Conservation (phyloP, 2,329 filamentous ascomycete genomes). For the Fusarium newnesense region DNA sequence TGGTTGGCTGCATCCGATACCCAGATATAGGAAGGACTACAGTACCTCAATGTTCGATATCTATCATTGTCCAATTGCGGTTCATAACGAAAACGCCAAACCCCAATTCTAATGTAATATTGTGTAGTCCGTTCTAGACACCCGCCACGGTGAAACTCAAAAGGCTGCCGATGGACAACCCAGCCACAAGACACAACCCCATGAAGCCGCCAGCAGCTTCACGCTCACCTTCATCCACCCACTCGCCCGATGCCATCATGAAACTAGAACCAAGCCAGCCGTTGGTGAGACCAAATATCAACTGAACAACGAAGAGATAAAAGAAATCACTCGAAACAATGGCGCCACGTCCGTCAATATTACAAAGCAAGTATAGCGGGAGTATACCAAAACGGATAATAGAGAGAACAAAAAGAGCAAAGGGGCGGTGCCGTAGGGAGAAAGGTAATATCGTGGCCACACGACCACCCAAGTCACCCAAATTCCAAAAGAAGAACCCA, state of each 20-base stretch:
- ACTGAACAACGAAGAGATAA: conserved; percentile 85
- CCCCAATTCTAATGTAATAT: conserved; percentile 17
- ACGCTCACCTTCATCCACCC: conserved; percentile 83
- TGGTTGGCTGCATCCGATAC: conserved; percentile 31
- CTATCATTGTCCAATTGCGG: conserved; percentile 20
- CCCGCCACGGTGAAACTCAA: conserved; percentile 81
- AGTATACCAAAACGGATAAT: conserved; percentile 76
- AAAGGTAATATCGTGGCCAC: conserved; percentile 69
- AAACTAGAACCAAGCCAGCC: conserved; percentile 87
- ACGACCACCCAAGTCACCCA: conserved; percentile 84
- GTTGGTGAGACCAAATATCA: conserved; percentile 85
- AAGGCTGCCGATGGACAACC: conserved; percentile 85
- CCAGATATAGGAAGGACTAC: conserved; percentile 5
- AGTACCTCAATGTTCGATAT: conserved; percentile 18
- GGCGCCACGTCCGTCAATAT: conserved; percentile 81
- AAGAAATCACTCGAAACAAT: conserved; percentile 83
- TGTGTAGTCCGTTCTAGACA: conserved; percentile 47
- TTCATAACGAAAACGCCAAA: conserved; percentile 17
- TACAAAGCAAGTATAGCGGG: conserved; percentile 90
- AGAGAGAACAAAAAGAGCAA: conserved; percentile 73
- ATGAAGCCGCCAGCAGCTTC: conserved; percentile 95
- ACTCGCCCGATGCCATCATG: conserved; percentile 90
- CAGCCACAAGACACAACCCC: conserved; percentile 87
- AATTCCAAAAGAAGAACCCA: conserved; percentile 92
- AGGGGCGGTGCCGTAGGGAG: conserved; percentile 71